phyloP scores from a whole-genome alignment of 2,329 filamentous ascomycete genomes.

The Penicillium sp. region DNA sequence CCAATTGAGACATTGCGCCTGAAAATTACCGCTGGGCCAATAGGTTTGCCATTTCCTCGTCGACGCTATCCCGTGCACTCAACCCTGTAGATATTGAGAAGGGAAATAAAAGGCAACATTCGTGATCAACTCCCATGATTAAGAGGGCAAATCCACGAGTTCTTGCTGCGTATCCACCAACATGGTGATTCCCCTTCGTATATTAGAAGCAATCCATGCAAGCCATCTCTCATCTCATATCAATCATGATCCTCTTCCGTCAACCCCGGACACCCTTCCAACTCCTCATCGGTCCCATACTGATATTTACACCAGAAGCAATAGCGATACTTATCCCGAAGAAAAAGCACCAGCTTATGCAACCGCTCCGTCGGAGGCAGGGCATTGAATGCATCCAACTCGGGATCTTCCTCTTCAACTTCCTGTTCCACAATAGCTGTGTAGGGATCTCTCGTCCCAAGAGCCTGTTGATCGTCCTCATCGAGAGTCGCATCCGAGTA shows the following conservation, averaged over 20 bases:
- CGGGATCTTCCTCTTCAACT: constrained; percentile 66
- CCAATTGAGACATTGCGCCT: too few relatives aligned
- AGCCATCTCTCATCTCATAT: constrained; percentile 16
- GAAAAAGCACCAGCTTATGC: constrained; percentile 57
- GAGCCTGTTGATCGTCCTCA: constrained; percentile 62
- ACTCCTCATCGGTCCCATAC: constrained; percentile 58
- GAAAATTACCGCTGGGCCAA: too few relatives aligned
- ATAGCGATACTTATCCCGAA: constrained; percentile 69
- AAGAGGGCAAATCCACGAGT: too few relatives aligned
- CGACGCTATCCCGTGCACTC: too few relatives aligned
- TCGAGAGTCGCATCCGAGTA: constrained; percentile 67
- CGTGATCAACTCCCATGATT: too few relatives aligned
- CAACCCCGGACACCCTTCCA: constrained; percentile 85
- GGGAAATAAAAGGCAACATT: too few relatives aligned
- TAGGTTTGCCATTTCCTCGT: too few relatives aligned
- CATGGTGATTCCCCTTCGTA: too few relatives aligned
- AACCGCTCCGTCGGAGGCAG: constrained; percentile 63
- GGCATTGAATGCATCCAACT: constrained; percentile 72
- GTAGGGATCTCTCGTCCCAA: constrained; percentile 50
- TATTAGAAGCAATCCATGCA: too few relatives aligned
- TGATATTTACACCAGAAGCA: constrained; percentile 94
- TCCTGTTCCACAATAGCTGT: constrained; percentile 45
- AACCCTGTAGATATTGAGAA: too few relatives aligned
- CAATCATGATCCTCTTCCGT: constrained; percentile 76
- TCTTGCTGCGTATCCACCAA: too few relatives aligned